Evolutionary conservation across 2,329 filamentous ascomycete species (phyloP).

Genomic region (Ceratocystis cubensis): DNA sequence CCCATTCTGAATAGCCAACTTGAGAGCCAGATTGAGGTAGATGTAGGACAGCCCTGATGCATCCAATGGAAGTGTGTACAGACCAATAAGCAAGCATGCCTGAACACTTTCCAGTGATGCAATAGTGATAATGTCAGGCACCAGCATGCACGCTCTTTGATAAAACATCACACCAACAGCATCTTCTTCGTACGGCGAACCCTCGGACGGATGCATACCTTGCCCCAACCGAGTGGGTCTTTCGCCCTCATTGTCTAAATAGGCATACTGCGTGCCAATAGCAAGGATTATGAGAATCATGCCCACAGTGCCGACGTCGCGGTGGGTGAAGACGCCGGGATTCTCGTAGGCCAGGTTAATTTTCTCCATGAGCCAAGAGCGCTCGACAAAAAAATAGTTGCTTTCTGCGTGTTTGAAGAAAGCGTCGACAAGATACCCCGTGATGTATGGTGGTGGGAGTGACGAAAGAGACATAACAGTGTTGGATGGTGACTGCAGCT

Average conservation of each 20-base stretch:
- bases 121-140: slow-evolving; percentile 45
- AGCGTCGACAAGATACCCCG: slow-evolving; percentile 35
- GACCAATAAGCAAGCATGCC: slow-evolving; percentile 43
- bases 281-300: slow-evolving; percentile 37
- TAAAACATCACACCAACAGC: slow-evolving; percentile 45
- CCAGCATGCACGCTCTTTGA: slow-evolving; percentile 40
- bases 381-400: slow-evolving; percentile 38
- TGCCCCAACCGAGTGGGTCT: slow-evolving; percentile 22
- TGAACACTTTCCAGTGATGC: slow-evolving; percentile 46
- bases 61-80: slow-evolving; percentile 44
- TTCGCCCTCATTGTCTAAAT: slow-evolving; percentile 29
- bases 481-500: slow-evolving; percentile 32
- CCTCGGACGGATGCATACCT: slow-evolving; percentile 23
- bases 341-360: slow-evolving; percentile 34
- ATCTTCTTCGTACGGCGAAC: slow-evolving; percentile 34
- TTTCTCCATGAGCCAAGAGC: slow-evolving; percentile 32
- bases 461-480: slow-evolving; percentile 31
- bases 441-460: slow-evolving; percentile 36
- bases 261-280: slow-evolving; percentile 40
- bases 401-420: slow-evolving; percentile 39
- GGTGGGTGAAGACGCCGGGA: slow-evolving; percentile 29
- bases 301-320: slow-evolving; percentile 34
- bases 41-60: slow-evolving; percentile 45
- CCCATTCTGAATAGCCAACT: slow-evolving; percentile 47
- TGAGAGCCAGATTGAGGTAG: slow-evolving; percentile 43